Percentiles rank a stretch among this genome's conserved stretches.
phyloP scores from a whole-genome alignment of 2,329 filamentous ascomycete species.

The Botrytis byssoidea region DNA sequence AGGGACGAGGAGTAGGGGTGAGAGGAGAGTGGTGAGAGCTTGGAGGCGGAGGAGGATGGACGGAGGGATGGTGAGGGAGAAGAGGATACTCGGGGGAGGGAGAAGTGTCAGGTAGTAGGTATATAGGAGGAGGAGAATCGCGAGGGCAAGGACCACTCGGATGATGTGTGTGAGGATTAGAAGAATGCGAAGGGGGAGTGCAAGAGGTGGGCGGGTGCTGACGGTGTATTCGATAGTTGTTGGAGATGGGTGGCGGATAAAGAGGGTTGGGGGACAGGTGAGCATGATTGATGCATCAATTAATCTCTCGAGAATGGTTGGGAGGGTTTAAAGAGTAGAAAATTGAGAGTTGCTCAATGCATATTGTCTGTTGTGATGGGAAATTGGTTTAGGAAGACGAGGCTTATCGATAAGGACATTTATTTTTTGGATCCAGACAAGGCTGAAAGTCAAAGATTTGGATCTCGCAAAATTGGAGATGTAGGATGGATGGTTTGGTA shows the following conservation, averaged over 20 bases:
- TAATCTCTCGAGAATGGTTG: conserved; percentile 19
- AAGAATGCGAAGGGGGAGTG: conserved; percentile 49
- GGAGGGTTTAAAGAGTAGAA: not conserved
- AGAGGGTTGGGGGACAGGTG: conserved; percentile 58
- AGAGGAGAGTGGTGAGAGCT: conserved; percentile 39
- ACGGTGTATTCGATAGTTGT: conserved; percentile 93
- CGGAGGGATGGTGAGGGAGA: conserved; percentile 33
- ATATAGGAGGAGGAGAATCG: conserved; percentile 50
- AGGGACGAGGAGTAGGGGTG: conserved; percentile 45
- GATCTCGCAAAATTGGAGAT: not conserved
- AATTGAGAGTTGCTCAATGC: not conserved
- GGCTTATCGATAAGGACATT: conserved; percentile 16
- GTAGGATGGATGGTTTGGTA: not conserved
- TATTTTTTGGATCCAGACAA: not conserved
- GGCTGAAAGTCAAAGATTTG: not conserved
- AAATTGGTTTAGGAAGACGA: not conserved
- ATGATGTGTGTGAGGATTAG: conserved; percentile 47
- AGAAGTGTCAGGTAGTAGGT: conserved; percentile 44
- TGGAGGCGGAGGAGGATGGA: conserved; percentile 38
- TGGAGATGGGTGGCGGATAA: conserved; percentile 68
- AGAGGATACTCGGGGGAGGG: conserved; percentile 27
- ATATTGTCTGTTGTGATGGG: not conserved
- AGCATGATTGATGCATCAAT: conserved; percentile 51
- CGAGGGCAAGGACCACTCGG: conserved; percentile 42
- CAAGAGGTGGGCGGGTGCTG: conserved; percentile 67